Base-by-base conservation (phyloP, 495 filamentous ascomycete species). In the Podospora fimiseda region DNA sequence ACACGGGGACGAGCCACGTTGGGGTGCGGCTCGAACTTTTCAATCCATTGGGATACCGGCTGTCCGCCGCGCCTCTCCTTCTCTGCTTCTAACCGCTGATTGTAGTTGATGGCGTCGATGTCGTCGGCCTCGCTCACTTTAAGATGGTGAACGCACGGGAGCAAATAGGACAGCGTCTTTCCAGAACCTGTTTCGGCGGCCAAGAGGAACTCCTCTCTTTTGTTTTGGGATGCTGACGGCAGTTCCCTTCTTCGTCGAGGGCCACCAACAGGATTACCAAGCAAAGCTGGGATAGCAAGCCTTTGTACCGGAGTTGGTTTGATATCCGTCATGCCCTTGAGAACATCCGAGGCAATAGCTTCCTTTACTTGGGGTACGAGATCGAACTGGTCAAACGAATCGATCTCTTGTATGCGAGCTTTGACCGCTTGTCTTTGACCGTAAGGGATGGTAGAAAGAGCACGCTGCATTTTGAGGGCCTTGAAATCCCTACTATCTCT, bases 171-270 rank as follows among this genome's bases (percentile, higher is more conserved):
- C 55, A 98, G 72, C 1, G 93, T 98, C 70, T 98, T 98, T 49
- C 93, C 93, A 2, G 93, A 96, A 9, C 93, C 93, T 1, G 93
- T 98, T 71, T 98, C 93, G 9, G 94, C 93, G 0, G 94, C 93
- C 15, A 98, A 75, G 9, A 98, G 79, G 62, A 87, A 95, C 56
- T 92, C 83, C 51, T 85, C 74, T 57, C 79, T 79, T n/a, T 73
- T 68, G 3, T 45, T n/a, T 7, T 45, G 39, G 22, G 55, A 22
- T 42, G 14, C 41, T 3, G 19, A 9, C 19, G 4, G 43, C 8
- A 22, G 27, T 51, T 13, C 27, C 37, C 15, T 53, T 39, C 56
- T 33, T n/a, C 40, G 42, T 36, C 15, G 43, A 11, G 23, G 50
- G 50, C 38, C 36, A 7, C 48, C 53, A 14, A 64, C 27, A 0